Evolutionary conservation across 225 moss, liverwort and hornwort species (phyloP).

Genomic region (Polytrichum formosum): DNA sequence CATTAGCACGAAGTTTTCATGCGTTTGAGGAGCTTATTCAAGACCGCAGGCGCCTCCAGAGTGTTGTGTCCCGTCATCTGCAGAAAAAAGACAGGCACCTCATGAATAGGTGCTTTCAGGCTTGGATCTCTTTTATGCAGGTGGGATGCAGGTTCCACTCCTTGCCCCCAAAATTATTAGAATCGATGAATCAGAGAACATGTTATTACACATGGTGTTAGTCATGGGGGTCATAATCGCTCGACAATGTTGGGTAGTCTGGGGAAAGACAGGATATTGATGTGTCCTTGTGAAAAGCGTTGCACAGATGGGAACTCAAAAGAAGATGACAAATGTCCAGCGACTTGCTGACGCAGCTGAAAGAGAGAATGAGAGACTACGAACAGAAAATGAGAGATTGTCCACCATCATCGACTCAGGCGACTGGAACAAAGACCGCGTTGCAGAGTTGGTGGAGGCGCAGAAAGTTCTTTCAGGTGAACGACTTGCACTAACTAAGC

Average conservation of each 20-base stretch:
- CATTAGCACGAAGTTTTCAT: slow-evolving; percentile 36
- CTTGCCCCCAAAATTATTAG: too few species aligned
- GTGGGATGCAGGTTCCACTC: slow-evolving; percentile 20
- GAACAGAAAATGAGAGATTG: slow-evolving; percentile 71
- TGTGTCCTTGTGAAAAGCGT: not conserved
- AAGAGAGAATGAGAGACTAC: slow-evolving; percentile 66
- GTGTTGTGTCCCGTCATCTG: slow-evolving; percentile 33
- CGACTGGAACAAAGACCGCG: slow-evolving; percentile 64
- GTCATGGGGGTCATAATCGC: not conserved
- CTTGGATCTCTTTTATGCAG: slow-evolving; percentile 89
- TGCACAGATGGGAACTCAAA: slow-evolving; percentile 58
- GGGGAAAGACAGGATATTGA: not conserved
- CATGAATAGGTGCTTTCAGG: slow-evolving; percentile 53
- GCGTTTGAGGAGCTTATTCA: slow-evolving; percentile 36
- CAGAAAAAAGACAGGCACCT: slow-evolving; percentile 27
- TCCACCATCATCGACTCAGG: slow-evolving; percentile 72
- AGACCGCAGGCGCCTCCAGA: slow-evolving; percentile 17
- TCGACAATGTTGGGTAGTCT: too few species aligned
- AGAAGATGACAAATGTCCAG: slow-evolving; percentile 66
- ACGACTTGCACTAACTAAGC: slow-evolving; percentile 71
- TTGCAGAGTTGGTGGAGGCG: slow-evolving; percentile 52
- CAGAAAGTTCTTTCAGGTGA: slow-evolving; percentile 74
- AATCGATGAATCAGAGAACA: too few species aligned
- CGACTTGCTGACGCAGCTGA: slow-evolving; percentile 49
- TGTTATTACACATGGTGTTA: not conserved